Base-by-base conservation (phyloP, 2,329 filamentous ascomycete species). In the Colletotrichum orbiculare region DNA sequence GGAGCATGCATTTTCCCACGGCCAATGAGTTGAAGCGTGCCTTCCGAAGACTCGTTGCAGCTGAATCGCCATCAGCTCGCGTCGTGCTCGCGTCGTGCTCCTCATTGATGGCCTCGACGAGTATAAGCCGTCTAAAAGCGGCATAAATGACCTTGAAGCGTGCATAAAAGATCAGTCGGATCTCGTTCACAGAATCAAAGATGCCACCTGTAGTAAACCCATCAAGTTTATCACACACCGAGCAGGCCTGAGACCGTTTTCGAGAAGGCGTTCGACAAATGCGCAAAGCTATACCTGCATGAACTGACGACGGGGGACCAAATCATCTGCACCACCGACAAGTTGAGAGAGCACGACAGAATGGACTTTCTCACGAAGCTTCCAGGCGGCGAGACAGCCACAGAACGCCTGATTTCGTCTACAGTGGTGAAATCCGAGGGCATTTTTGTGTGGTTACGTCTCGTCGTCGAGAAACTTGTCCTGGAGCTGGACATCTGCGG, bases 91-190 rank as follows among this genome's bases (percentile, higher is more conserved):
- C 0, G 42, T 48, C 3, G 38, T 9, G 3, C 54, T 56, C 8
- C 9, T 56, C 5, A 47, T 56, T 13, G 54, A 56, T 15, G 54
- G 54, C 6, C 34, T 56, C 10, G 54, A 56, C 2, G 54, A 56
- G 6, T 56, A 48, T 6, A 39, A 8, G 8, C 42, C 50, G n/a
- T 7, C 38, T 2, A 12, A 15, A 1, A 8, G 3, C 7, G 3
- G 25, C 4, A 47, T 56, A 12, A 43, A 56, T 15, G 54, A 43
- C 6, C 34, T 56, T 6, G 54, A 56, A 1, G 54, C 50, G n/a
- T 7, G 38, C 1, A 12, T 11, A 1, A 8, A 3, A 10, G 50
- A 11, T 1, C 50, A 54, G 6, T 8, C 10, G 9, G 39, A 35
- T 2, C 39, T 54, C 3, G 38, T 39, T 1, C 11, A 54, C 10